These are phyloP conservation scores for Curvularia hawaiiensis DNA, from an alignment of 2,329 filamentous ascomycete species.

Conservation along the genomic window DNA sequence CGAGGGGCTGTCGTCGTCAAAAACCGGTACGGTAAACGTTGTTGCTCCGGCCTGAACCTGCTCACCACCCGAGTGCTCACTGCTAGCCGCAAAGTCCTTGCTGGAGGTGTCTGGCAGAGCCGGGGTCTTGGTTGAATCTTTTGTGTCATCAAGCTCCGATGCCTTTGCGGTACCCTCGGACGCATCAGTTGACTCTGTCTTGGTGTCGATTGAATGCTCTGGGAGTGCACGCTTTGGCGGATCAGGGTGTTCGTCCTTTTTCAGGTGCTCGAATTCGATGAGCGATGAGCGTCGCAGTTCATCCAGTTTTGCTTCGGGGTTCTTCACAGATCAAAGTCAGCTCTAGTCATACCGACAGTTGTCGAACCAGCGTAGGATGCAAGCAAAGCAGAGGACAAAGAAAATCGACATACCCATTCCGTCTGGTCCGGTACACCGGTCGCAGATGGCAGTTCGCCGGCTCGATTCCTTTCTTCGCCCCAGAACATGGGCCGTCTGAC, in stretches of 20 bases:
- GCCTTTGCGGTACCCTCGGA: not conserved
- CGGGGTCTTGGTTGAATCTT: conserved; percentile 1
- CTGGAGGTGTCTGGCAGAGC: conserved; percentile 2
- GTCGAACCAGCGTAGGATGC: not conserved
- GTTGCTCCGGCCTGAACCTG: conserved; percentile 21
- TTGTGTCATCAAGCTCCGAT: not conserved
- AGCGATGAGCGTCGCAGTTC: conserved; percentile 54
- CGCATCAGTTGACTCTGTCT: conserved; percentile 1
- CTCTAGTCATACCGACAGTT: conserved; percentile 14
- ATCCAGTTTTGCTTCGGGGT: conserved; percentile 54
- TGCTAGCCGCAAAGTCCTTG: conserved; percentile 13
- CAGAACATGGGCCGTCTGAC: conserved; percentile 72
- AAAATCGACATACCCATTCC: conserved; percentile 85
- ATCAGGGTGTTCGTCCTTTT: conserved; percentile 37
- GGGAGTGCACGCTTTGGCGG: conserved; percentile 42
- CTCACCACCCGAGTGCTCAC: conserved; percentile 3
- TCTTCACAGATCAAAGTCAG: conserved; percentile 47
- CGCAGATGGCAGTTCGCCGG: conserved; percentile 70
- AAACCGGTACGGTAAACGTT: conserved; percentile 27
- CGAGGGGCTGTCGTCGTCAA: conserved; percentile 15
- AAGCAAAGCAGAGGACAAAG: conserved; percentile 43
- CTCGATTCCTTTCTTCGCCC: conserved; percentile 63
- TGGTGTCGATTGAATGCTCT: conserved; percentile 40
- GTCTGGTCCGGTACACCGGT: conserved; percentile 84
- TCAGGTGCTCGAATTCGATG: conserved; percentile 49